These are phyloP conservation scores for Argentina anserina DNA, from an alignment of 306 rosid species.

Conservation along the genomic window DNA sequence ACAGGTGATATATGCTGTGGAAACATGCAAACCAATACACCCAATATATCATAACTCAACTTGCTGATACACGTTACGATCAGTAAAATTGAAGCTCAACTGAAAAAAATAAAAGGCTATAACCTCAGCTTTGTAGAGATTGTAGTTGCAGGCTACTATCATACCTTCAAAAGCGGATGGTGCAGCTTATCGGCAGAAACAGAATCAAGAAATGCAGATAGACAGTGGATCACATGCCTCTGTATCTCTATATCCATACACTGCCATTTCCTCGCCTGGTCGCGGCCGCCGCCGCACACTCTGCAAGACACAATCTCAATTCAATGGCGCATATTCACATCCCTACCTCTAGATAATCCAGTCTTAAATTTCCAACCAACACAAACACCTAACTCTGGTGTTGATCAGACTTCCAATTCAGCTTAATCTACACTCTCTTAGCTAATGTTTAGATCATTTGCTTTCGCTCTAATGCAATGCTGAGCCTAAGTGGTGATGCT, in stretches of 20 bases:
- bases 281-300: conserved; percentile 43
- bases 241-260: conserved; percentile 71
- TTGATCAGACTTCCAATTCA: too few species aligned
- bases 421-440: neutral
- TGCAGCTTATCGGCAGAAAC: conserved; percentile 41
- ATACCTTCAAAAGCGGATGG: conserved; percentile 60
- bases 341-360: neutral
- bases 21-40: neutral
- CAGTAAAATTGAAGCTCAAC: neutral
- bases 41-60: too few species aligned
- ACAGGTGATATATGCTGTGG: neutral
- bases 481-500: neutral
- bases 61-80: too few species aligned
- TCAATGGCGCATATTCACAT: neutral
- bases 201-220: conserved; percentile 61
- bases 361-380: neutral
- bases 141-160: neutral
- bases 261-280: conserved; percentile 54
- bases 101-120: neutral
- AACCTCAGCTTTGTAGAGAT: neutral
- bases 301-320: conserved; percentile 23
- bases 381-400: neutral
- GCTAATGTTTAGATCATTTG: neutral
- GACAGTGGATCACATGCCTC: conserved; percentile 58
- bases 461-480: neutral